A percentile compares a stretch with the other conserved stretches of the same genome.
phyloP scores from a whole-genome alignment of 106 monocot species.

The Cymbidium sinense region DNA sequence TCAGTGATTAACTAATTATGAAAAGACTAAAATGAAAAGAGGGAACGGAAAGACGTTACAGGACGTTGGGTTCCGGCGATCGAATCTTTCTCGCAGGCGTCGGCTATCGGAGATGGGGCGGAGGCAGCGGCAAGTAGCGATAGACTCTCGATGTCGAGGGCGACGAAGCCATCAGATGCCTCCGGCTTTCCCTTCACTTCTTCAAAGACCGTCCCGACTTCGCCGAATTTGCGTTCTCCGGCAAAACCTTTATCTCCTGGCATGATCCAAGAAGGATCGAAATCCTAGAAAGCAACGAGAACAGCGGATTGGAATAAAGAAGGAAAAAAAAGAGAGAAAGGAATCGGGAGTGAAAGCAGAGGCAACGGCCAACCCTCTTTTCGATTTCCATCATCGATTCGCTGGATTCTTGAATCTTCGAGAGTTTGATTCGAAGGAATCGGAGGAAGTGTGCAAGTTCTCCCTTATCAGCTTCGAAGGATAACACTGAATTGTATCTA shows the following conservation, averaged over 20 bases:
- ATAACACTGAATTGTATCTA: background rate
- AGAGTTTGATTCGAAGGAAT: too few species aligned
- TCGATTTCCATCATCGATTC: background rate
- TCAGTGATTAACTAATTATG: background rate
- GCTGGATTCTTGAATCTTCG: background rate
- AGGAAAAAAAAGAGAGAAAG: background rate
- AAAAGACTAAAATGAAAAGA: background rate
- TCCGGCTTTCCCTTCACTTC: background rate
- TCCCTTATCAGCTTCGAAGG: background rate
- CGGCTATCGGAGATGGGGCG: background rate
- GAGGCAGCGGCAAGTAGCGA: background rate
- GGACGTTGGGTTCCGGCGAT: background rate
- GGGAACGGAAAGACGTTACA: background rate
- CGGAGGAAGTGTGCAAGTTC: too few species aligned
- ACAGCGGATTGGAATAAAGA: background rate
- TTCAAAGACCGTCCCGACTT: background rate
- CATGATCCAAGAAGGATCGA: background rate
- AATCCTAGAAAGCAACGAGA: background rate
- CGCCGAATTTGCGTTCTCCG: background rate
- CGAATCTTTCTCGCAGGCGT: background rate
- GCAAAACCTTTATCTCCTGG: background rate
- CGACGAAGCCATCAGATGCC: background rate
- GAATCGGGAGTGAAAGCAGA: background rate
- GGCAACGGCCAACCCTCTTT: background rate
- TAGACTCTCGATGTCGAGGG: background rate